phyloP scores from a whole-genome alignment of 2,329 filamentous ascomycete genomes.

The Pestalotiopsis sp. region DNA sequence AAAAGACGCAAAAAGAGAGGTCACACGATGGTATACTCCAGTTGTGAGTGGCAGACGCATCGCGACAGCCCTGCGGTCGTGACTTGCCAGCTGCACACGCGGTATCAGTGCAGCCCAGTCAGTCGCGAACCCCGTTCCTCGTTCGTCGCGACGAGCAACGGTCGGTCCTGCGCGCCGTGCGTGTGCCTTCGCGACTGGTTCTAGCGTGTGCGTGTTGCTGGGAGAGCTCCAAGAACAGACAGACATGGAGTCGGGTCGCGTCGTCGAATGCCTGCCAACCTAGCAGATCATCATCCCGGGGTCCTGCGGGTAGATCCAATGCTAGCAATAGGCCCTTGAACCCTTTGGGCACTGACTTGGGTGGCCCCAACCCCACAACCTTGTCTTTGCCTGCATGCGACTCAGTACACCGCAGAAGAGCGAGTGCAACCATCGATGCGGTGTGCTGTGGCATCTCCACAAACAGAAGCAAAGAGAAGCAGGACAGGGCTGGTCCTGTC shows the following conservation, averaged over 20 bases:
- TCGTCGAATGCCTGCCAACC: background rate
- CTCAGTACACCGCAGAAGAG: background rate
- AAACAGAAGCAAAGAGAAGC: background rate
- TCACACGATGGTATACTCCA: slow-evolving; percentile 15
- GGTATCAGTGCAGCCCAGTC: slow-evolving; percentile 4
- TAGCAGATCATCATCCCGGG: background rate
- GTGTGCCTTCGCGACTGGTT: slow-evolving; percentile 14
- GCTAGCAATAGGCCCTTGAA: background rate
- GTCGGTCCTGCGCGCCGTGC: background rate
- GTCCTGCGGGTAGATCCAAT: slow-evolving; percentile 6
- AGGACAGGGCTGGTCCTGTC: background rate
- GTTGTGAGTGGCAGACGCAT: background rate
- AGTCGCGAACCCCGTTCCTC: slow-evolving; percentile 7
- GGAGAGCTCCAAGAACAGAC: background rate
- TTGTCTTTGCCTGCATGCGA: background rate
- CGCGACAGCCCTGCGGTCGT: slow-evolving; percentile 4
- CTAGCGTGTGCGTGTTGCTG: background rate
- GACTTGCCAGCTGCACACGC: slow-evolving; percentile 13
- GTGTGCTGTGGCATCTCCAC: background rate
- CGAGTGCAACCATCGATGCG: background rate
- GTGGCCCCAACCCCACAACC: slow-evolving; percentile 2
- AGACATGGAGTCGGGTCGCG: background rate
- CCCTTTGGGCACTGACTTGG: background rate
- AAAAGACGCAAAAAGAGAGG: background rate
- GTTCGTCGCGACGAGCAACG: slow-evolving; percentile 12